Percentiles rank a stretch among this genome's conserved stretches.
Evolutionary conservation across 768 basidiomycete species (phyloP).

Genomic region (Rhodotorula babjevae): DNA sequence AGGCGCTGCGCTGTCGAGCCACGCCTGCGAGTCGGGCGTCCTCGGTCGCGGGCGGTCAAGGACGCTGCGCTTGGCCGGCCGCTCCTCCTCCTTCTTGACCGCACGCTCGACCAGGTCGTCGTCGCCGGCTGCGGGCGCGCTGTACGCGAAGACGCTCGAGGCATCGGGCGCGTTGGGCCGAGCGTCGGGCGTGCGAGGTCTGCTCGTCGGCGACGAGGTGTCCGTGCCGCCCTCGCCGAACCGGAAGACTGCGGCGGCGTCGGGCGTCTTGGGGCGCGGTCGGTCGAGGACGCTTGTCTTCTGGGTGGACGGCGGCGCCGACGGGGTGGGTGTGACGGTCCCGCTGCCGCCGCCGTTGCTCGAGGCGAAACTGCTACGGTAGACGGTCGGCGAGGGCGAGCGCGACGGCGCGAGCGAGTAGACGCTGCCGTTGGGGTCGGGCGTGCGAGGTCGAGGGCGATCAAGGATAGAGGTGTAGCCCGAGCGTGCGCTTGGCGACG

Average conservation of each 20-base stretch:
- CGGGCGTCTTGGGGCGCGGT: constrained; percentile 25
- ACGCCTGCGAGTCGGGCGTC: constrained; percentile 25
- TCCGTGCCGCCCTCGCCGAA: background rate
- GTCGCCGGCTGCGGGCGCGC: background rate
- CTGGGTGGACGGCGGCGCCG: background rate
- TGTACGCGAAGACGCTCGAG: constrained; percentile 4
- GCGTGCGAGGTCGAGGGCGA: constrained; percentile 8
- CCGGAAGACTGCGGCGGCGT: background rate
- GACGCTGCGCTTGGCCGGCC: background rate
- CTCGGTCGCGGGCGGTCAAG: constrained; percentile 19
- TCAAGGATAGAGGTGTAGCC: constrained; percentile 7
- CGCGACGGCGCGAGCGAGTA: background rate
- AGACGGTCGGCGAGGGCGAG: background rate
- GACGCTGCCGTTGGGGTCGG: background rate
- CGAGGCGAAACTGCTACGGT: background rate
- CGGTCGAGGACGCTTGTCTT: constrained; percentile 14
- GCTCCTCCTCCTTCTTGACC: background rate
- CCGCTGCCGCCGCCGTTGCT: background rate
- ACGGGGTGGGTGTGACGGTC: background rate
- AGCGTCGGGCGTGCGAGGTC: background rate
- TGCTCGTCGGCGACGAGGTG: background rate
- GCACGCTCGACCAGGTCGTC: background rate
- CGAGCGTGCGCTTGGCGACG: background rate
- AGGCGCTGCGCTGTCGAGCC: background rate
- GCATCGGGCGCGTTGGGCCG: constrained; percentile 25